These are phyloP conservation scores for Trichosanthes truncata DNA, from an alignment of 306 rosid genomes.

Conservation along the genomic window DNA sequence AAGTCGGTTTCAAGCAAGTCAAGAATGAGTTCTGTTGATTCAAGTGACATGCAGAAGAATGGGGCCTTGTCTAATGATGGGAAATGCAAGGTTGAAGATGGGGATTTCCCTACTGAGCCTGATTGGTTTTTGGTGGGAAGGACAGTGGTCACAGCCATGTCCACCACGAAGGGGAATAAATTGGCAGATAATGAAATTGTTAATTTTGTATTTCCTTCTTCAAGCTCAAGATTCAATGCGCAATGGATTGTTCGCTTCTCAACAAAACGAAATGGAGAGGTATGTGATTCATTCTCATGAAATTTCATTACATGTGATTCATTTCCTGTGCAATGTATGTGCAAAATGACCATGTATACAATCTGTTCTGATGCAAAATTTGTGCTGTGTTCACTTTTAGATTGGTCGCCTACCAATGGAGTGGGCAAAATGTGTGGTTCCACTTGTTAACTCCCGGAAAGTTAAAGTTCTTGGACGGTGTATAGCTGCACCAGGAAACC, in stretches of 20 bases:
- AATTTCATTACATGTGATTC: not conserved
- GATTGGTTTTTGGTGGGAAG: conserved; percentile 66
- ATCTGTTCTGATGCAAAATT: not conserved
- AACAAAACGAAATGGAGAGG: conserved; percentile 78
- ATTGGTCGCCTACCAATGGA: conserved; percentile 87
- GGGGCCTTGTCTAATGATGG: not conserved
- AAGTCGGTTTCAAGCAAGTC: not conserved
- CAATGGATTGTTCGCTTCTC: conserved; percentile 64
- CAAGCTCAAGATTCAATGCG: conserved; percentile 18
- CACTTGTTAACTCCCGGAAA: conserved; percentile 44
- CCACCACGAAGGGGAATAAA: conserved; percentile 54
- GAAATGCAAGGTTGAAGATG: conserved; percentile 38
- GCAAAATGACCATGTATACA: not conserved
- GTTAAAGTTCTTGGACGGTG: conserved; percentile 57
- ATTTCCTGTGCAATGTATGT: not conserved
- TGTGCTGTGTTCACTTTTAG: conserved; percentile 22
- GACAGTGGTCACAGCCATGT: conserved; percentile 42
- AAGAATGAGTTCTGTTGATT: not conserved
- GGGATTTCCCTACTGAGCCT: conserved; percentile 47
- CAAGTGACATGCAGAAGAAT: not conserved
- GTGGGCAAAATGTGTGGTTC: conserved; percentile 60
- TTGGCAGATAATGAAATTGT: conserved; percentile 75
- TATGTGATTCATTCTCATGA: not conserved
- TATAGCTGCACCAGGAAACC: conserved; percentile 42
- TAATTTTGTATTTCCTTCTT: conserved; percentile 32